Percentiles rank a stretch among this genome's conserved stretches.
These are phyloP conservation scores for apple (Malus domestica) DNA, from an alignment of 306 rosid genomes.

Conservation along the genomic window ASM211411v1 NC_041801.1:16032501-16033000, in stretches of 20 bases:
- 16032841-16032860: slow-evolving; percentile 4
- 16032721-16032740: slow-evolving; percentile 9
- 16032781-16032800: background rate
- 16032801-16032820: background rate
- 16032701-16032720: background rate
- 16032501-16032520: slow-evolving; percentile 53
- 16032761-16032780: slow-evolving; percentile 25
- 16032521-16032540: slow-evolving; percentile 57
- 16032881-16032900: slow-evolving; percentile 12
- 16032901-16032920: slow-evolving; percentile 17
- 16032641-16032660: slow-evolving; percentile 39
- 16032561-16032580: slow-evolving; percentile 24
- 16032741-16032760: slow-evolving; percentile 25
- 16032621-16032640: background rate
- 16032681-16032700: background rate
- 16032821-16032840: slow-evolving; percentile 22
- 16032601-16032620: background rate
- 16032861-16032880: background rate
- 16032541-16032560: slow-evolving; percentile 1
- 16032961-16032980: background rate
- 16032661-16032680: background rate
- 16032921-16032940: slow-evolving; percentile 9
- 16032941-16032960: slow-evolving; percentile 13
- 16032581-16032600: slow-evolving; percentile 1
- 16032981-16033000: background rate